Evolutionary conservation across 2,329 filamentous ascomycete species (phyloP), one percentile per base, ranked within the genome.

Genomic region (Lachnellula subtilissima): DNA sequence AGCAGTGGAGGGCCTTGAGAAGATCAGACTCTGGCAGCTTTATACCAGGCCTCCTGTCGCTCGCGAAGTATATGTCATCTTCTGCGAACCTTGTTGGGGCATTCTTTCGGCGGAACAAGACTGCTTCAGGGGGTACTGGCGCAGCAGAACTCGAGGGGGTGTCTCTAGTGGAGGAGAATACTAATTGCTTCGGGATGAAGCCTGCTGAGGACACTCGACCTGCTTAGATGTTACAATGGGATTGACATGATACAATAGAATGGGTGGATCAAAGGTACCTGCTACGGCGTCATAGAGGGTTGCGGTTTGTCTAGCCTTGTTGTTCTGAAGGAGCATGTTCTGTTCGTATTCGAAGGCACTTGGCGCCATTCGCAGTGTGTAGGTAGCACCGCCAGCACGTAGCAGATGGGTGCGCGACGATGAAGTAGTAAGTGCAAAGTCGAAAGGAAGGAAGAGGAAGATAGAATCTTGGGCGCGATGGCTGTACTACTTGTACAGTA

Each of bases 261-360:
- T 14, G 47, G 45, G 37, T 14, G 19, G 45, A 17, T 36, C 40
- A 15, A 3, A 39, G n/a, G 62, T 68, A 87, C 86, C 86, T 65
- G 86, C 86, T 53, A 89, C 85, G 15, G 86, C 87, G 72, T 91
- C 87, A 70, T 87, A 91, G 19, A 91, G 72, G 19, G 79, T 89
- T 42, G 80, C 77, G 4, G 42, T 25, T 19, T 46, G 53, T 35
- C 28, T 36, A 14, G 36, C 17, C 52, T 48, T 69, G 64, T 48
- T 73, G 69, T 64, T 69, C 69, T 15, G 28, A 4, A 32, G 9
- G 4, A 32, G 28, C 8, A 32, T 9, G 28, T 32, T 32, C 9
- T 32, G 28, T 11, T 32, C 28, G 28, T 11, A 9, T 32, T 32
- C 28, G 28, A 11, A 8, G 28, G 28, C 28, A 32, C 28, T 32